These are phyloP conservation scores for Ophioceras dolichostomum DNA, from an alignment of 2,329 filamentous ascomycete species.

Conservation along the genomic window DNA sequence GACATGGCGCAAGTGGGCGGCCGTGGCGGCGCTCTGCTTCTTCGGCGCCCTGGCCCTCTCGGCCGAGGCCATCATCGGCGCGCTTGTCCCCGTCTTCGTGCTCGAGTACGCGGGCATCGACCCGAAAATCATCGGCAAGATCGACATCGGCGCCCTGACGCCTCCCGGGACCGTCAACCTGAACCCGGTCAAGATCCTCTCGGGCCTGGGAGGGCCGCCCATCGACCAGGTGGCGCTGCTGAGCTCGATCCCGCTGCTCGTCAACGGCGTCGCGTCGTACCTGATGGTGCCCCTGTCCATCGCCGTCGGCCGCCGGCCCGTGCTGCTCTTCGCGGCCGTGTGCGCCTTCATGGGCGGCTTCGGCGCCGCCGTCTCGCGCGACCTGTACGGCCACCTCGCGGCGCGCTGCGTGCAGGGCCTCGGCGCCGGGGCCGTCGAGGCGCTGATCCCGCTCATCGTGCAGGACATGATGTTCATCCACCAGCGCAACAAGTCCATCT, in stretches of 20 bases:
- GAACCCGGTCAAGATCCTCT: constrained; percentile 14
- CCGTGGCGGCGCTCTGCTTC: constrained; percentile 8
- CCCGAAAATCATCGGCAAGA: constrained; percentile 14
- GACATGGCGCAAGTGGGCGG: constrained; percentile 9
- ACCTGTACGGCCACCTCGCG: constrained; percentile 21
- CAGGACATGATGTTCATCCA: constrained; percentile 8
- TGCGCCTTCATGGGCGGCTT: constrained; percentile 20
- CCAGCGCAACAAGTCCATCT: constrained; percentile 6
- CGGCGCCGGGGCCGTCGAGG: constrained; percentile 24
- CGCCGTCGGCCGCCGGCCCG: constrained; percentile 22
- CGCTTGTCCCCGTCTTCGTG: constrained; percentile 18
- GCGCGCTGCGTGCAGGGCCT: constrained; percentile 22
- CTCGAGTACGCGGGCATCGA: constrained; percentile 20
- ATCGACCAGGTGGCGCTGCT: constrained; percentile 17
- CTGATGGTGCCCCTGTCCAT: constrained; percentile 24
- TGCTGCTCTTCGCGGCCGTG: constrained; percentile 17
- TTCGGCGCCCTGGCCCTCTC: constrained; percentile 13
- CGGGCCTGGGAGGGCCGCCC: constrained; percentile 13
- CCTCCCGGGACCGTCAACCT: constrained; percentile 12
- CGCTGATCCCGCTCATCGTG: constrained; percentile 19
- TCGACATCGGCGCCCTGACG: constrained; percentile 8
- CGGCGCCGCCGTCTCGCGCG: constrained; percentile 18
- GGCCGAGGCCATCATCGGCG: constrained; percentile 15
- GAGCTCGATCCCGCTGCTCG: constrained; percentile 17
- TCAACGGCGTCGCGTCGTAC: constrained; percentile 24